Base-by-base conservation (phyloP, 2,329 filamentous ascomycete species). In the Camillea tinctor region DNA sequence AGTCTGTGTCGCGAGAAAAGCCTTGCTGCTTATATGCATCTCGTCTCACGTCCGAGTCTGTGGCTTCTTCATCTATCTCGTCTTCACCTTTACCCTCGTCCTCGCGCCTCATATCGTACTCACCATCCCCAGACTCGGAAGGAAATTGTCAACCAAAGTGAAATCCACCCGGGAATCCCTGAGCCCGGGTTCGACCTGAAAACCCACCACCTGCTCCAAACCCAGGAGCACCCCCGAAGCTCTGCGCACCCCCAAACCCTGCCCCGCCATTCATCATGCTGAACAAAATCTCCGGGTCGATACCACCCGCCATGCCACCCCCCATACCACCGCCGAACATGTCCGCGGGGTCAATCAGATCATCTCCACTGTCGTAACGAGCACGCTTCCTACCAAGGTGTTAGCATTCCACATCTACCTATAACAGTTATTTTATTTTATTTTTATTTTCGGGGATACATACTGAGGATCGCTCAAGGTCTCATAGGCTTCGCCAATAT, bases 401-500 rank as follows among this genome's bases (percentile, higher is more conserved):
- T 84, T 73, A 84, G 77, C 54, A 60, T 6, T 44, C 36, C 69
- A 68, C 64, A 30, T 53, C 22, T 22, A n/a, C 50, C 21, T 15
- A 19, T 6, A 51, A 58, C 19, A 4, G 19, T 23, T 30, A 7
- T 30, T 30, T 30, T 11, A 49, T n/a, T n/a, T n/a, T n/a, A n/a
- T n/a, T n/a, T n/a, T n/a, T n/a, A n/a, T n/a, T n/a, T n/a, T n/a
- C n/a, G n/a, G n/a, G n/a, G n/a, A 55, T 63, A 87, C 89, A 78
- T 90, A 93, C 89, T 97, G 88, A 80, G 93, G 82, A 77, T 99
- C 95, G 73, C 91, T 97, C 77, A 99, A 80, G 54, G 90, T 96
- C 79, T 99, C 95, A 74, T 99, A 97, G 49, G 94, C 94, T 81
- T 99, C 95, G 70, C 93, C 91, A 74, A 97, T 91, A 74, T 99